Base-by-base conservation (phyloP, 768 basidiomycete species). In the Leccinum broughii region DNA sequence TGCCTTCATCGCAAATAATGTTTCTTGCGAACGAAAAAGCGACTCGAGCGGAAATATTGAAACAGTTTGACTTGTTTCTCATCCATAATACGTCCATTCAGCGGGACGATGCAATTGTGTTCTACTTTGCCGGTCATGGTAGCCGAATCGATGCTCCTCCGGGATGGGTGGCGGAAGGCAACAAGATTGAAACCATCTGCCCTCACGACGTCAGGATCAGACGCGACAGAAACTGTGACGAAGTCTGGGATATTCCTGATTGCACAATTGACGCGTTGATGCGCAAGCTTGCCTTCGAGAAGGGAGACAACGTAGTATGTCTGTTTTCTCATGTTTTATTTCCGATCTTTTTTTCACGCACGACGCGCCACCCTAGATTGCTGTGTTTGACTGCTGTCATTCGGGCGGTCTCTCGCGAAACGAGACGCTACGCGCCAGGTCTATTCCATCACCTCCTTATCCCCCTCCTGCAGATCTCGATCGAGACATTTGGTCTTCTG, bases 51-150 rank as follows among this genome's bases (percentile, higher is more conserved):
- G 53, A 34, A 41, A 64, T 69, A 17, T 5, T 60, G 2, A 26
- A 15, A 0, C 49, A 55, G 3, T 69, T 68, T 14, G 9, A 59
- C 4, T 9, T 4, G 4, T 69, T 69, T 52, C 54, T 68, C 0
- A 28, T 64, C 11, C 8, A 51, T 0, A 68, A 68, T 7, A 10
- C 17, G 1, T 11, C 55, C 4, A 57, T 69, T 3, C 55, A 55
- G n/a, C 55, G 51, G 28, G 54, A 65, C 34, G 68, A 69, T 14
- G 46, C 57, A 13, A 69, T 68, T 15, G 3, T 68, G 1, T 64
- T 69, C 61, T 68, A 55, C 15, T 68, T 59, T 14, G 64, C 67
- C 0, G 67, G 67, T 4, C 67, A 68, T 26, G 67, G 68, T 0
- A 44, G 54, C 17, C 68, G 4, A 22, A 4, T 15, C 0, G 32